Conservation (phyloP, 2,329 filamentous ascomycete genomes). For the Nothophaeocryptopus gaeumannii region DNA sequence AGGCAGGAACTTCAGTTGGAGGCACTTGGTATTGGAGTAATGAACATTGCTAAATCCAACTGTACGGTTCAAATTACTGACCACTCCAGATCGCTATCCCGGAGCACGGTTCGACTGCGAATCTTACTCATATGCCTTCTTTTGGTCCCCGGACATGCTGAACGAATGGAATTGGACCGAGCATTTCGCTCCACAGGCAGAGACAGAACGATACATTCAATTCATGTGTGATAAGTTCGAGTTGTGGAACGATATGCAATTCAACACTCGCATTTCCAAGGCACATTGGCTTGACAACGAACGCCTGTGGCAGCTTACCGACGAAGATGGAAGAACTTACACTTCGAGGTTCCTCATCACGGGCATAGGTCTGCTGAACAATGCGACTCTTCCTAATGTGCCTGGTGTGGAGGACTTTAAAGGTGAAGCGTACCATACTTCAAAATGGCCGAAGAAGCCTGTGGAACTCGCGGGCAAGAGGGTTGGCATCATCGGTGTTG, state of each 20-base stretch:
- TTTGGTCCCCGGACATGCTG: slow-evolving; percentile 44
- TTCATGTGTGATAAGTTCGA: slow-evolving; percentile 55
- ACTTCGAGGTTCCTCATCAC: slow-evolving; percentile 34
- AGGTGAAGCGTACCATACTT: slow-evolving; percentile 26
- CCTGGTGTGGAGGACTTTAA: slow-evolving; percentile 34
- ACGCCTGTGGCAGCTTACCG: slow-evolving; percentile 13
- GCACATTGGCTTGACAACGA: slow-evolving; percentile 12
- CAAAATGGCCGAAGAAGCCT: slow-evolving; percentile 1
- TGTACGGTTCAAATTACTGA: no score
- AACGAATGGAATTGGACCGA: slow-evolving; percentile 54
- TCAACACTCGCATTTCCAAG: slow-evolving; percentile 52
- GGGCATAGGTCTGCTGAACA: slow-evolving; percentile 32
- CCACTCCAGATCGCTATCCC: slow-evolving; percentile 4
- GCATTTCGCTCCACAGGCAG: slow-evolving; percentile 25
- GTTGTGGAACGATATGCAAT: slow-evolving; percentile 56
- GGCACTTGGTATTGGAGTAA: slow-evolving; percentile 7
- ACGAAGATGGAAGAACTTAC: slow-evolving; percentile 4
- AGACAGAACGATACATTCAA: slow-evolving; percentile 57
- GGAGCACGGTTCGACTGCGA: slow-evolving; percentile 46
- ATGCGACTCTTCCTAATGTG: slow-evolving; percentile 32
- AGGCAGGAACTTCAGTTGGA: slow-evolving; percentile 15
- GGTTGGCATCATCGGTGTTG: slow-evolving; percentile 42
- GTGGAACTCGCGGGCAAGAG: slow-evolving; percentile 33
- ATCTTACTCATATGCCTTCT: slow-evolving; percentile 46
- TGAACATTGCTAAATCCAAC: no score